Evolutionary conservation across 2,329 filamentous ascomycete genomes (phyloP), one percentile per base, ranked within the genome.

Genomic region (Fulvia fulva): DNA sequence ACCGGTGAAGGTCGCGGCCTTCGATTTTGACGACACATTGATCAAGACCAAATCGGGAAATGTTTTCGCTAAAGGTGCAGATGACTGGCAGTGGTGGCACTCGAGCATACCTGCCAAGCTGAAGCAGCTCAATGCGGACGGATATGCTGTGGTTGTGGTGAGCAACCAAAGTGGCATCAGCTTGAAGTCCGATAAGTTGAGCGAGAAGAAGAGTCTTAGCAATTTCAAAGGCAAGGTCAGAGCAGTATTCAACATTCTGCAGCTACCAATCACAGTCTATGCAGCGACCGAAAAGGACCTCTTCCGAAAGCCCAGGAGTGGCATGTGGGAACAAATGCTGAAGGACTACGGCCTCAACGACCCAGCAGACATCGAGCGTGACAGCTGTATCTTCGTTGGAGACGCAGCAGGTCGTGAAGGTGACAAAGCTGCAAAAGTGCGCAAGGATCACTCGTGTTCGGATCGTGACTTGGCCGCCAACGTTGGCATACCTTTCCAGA

Each of bases 61-160:
- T 74, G 88, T 83, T 52, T 93, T 93, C 68, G 81, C 85, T 2
- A 81, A 82, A 53, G 83, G 86, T 63, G 83, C 86, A 0, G 78
- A 80, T 3, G 93, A 97, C 71, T 99, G 94, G 94, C 91, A 90
- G 73, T 99, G 94, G 94, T 97, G 91, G 91, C 78, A 95, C 71
- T 67, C 75, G 14, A 80, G 76, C 19, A 89, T 97, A 0, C 90
- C 91, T 0, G 75, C 73, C 0, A 83, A 78, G 53, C 73, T 99
- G 19, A 83, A 81, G 63, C 77, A 86, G 59, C 78, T 97, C 1
- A 83, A 90, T 68, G 78, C 84, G 11, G 83, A 94, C 65, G 90
- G 88, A 28, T 95, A 89, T 73, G 83, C 83, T 47, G 75, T 97
- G 12, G 83, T 90, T 19, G 83, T 97, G 50, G 76, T 99, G 51